Base-by-base conservation (phyloP, 169 alveolate genomes). In the Blepharisma undulans region DNA sequence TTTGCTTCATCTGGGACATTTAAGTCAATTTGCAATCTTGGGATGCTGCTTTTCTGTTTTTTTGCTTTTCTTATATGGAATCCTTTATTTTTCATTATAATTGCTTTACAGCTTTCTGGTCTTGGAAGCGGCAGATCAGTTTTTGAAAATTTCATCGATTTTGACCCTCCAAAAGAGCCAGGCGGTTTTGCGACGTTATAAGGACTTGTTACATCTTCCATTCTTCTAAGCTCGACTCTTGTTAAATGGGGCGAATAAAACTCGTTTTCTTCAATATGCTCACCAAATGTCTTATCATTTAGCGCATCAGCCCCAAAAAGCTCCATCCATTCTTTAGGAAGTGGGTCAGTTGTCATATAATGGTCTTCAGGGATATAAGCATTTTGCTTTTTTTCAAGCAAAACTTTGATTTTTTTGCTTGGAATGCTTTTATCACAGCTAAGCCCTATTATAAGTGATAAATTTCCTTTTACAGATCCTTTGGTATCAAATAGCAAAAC, bases 321-420 rank as follows among this genome's bases (percentile, higher is more conserved):
- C 84, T 93, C 96, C 71, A 93, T 29, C 93, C 96, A 93, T 71
- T 89, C 94, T 27, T 86, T 86, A 0, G 96, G 96, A 16, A 93
- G 81, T 22, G 94, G 92, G 72, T 93, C 96, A 14, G 90, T 76
- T 33, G 93, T 92, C 72, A 92, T 88, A 36, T 90, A 93, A 74
- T 91, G 60, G 34, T 87, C 88, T 10, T 92, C 93, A 22, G 96
- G 96, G 77, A 94, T 86, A 74, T 91, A 94, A 19, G 92, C 93
- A 6, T 81, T 34, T 14, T 89, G 88, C 82, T 84, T 80, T 27
- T 90, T 90, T 32, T 92, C 86, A 0, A 94, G 88, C n/a, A 32
- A 66, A 32, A 72, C 74, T 10, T 88, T 72, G 32, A 94, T 89
- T 33, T 87, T 90, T 79, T 92, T 92, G 14, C 93, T 87, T 66